Evolutionary conservation across 2,329 filamentous ascomycete genomes (phyloP).

Genomic region (Botrytis paeoniae): DNA sequence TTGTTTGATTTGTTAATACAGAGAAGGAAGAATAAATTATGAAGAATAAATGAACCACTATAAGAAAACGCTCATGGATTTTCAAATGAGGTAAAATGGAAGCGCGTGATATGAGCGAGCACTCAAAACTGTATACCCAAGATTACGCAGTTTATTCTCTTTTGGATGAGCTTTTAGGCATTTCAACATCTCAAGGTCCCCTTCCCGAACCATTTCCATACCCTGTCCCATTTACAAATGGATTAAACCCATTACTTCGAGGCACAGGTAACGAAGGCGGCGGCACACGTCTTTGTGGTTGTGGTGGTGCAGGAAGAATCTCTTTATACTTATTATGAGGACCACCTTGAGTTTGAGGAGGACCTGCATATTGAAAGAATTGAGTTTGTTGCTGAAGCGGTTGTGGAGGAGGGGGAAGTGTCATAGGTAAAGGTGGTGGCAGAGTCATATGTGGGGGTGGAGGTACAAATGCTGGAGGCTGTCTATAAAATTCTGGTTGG

Average conservation of each 20-base stretch:
- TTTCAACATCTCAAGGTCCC: background rate
- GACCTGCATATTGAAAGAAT: slow-evolving; percentile 14
- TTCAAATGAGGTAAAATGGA: background rate
- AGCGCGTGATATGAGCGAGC: background rate
- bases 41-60: background rate
- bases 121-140: background rate
- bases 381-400: slow-evolving; percentile 5
- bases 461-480: background rate
- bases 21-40: background rate
- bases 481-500: slow-evolving; percentile 8
- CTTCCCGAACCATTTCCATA: background rate
- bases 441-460: slow-evolving; percentile 11
- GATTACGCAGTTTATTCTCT: background rate
- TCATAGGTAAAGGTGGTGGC: slow-evolving; percentile 3
- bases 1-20: background rate
- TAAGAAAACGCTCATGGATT: background rate
- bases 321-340: slow-evolving; percentile 9
- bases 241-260: background rate
- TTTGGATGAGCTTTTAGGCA: background rate
- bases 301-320: slow-evolving; percentile 12
- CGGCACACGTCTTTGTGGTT: background rate
- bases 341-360: background rate
- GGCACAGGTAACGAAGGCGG: background rate
- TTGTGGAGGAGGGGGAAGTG: slow-evolving; percentile 10
- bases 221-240: background rate